These are phyloP conservation scores for Aspergillus nomiae DNA, from an alignment of 2,329 filamentous ascomycete species.

Conservation along the genomic window DNA sequence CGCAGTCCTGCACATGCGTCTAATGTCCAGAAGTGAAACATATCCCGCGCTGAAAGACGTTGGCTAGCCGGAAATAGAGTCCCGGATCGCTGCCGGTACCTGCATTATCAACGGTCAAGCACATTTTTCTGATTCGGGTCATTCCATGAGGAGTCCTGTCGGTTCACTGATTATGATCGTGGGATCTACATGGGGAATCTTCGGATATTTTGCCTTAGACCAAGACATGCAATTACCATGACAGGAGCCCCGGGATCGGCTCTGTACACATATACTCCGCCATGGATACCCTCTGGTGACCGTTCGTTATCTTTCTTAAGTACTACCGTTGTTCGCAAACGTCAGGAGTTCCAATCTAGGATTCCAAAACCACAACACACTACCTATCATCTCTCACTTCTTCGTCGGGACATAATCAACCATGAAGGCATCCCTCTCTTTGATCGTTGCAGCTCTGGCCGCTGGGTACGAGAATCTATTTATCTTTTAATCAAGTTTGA, in stretches of 20 bases:
- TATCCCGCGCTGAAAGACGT: neutral
- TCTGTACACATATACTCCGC: neutral
- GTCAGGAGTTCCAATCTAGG: neutral
- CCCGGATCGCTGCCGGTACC: neutral
- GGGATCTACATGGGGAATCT: neutral
- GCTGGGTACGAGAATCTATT: conserved; percentile 3
- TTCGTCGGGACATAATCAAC: neutral
- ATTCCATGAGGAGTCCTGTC: neutral
- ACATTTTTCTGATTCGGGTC: neutral
- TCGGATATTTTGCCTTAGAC: neutral
- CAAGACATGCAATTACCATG: conserved; percentile 1
- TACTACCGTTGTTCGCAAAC: neutral
- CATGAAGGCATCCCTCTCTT: conserved; percentile 8
- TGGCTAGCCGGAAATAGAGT: neutral
- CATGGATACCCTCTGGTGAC: too few species aligned
- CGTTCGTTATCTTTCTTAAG: conserved; percentile 1
- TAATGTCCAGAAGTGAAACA: conserved; percentile 1
- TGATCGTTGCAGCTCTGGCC: conserved; percentile 11
- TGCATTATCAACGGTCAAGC: neutral
- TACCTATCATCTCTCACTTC: neutral
- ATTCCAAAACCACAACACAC: neutral
- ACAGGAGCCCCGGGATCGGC: neutral
- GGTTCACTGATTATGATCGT: neutral
- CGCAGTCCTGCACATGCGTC: neutral
- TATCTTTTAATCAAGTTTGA: neutral